Base-by-base conservation (phyloP, 2,329 filamentous ascomycete species). In the Arthrobotrys entomopaga region DNA sequence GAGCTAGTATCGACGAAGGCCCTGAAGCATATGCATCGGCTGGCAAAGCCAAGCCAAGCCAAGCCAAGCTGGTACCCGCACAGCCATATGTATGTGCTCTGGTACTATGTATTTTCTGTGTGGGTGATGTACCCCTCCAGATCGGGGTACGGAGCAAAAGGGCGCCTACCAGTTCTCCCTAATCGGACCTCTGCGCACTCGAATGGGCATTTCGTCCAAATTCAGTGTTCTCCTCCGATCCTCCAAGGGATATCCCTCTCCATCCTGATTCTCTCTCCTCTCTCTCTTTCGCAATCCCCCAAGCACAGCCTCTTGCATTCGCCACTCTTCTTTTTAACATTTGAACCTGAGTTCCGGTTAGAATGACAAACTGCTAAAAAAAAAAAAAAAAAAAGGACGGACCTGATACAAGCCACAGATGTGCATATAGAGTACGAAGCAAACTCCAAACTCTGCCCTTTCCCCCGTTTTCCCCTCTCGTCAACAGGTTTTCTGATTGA, bases 131-230 rank as follows among this genome's bases (percentile, higher is more conserved):
- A 34, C 29, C 29, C 29, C 29, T 24, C 49, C 49, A 53, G 26
- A 19, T 19, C 48, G n/a, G 48, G 48, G 48, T 50, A 34, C 29
- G 29, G 29, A 34, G 29, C 29, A 34, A 59, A 60, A 69, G 48
- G 52, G 56, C 65, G 65, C 65, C 65, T 69, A 50, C 57, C 49
- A 69, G 65, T 34, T 67, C 22, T 61, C 61, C 65, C 65, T 69
- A 34, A 57, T 56, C 65, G 56, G 65, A 56, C 59, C 15, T 40
- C 34, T 40, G 56, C 56, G 56, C 49, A 34, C 48, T 53, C 15
- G 48, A 53, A 54, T 60, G 49, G 46, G 50, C 54, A 46, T 54
- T 52, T 42, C 56, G 48, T 53, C 56, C 57, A 60, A 29, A 38
- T 69, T 42, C 49, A 61, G 56, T 42, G 40, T 16, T 34, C 65